Percentiles rank a stretch among this genome's conserved stretches.
phyloP scores from a whole-genome alignment of 2,329 filamentous ascomycete genomes.

The Pestalotiopsis sp. region DNA sequence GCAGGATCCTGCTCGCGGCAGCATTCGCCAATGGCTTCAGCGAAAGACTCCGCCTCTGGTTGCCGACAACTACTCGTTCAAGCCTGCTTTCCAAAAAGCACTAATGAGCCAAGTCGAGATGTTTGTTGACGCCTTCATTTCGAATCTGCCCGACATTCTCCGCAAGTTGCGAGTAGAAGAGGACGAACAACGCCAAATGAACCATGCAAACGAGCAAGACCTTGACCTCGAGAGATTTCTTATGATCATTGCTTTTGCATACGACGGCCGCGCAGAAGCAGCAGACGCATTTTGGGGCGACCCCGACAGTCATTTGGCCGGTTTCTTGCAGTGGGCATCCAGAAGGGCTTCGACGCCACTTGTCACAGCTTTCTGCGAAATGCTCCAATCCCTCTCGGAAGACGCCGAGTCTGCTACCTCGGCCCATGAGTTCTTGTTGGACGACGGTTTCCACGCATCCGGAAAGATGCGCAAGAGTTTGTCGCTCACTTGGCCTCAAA shows the following conservation, averaged over 20 bases:
- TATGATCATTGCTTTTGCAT: slow-evolving; percentile 88
- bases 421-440: slow-evolving; percentile 86
- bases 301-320: slow-evolving; percentile 88
- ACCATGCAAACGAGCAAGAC: slow-evolving; percentile 66
- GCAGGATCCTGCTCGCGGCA: slow-evolving; percentile 84
- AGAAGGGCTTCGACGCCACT: slow-evolving; percentile 93
- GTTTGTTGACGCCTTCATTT: slow-evolving; percentile 91
- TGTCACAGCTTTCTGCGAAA: slow-evolving; percentile 94
- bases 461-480: slow-evolving; percentile 81
- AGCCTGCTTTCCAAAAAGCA: slow-evolving; percentile 70
- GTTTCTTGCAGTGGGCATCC: slow-evolving; percentile 97
- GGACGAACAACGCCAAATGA: slow-evolving; percentile 79
- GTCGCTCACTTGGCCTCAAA: slow-evolving; percentile 89
- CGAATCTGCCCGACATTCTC: slow-evolving; percentile 91
- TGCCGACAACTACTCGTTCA: slow-evolving; percentile 69
- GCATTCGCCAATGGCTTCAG: slow-evolving; percentile 80
- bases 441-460: slow-evolving; percentile 75
- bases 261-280: slow-evolving; percentile 81
- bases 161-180: slow-evolving; percentile 85
- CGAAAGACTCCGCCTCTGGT: slow-evolving; percentile 74
- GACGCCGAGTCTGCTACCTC: slow-evolving; percentile 81
- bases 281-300: slow-evolving; percentile 91
- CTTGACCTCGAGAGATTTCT: slow-evolving; percentile 86
- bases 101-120: slow-evolving; percentile 82
- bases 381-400: slow-evolving; percentile 85